Base-by-base conservation (phyloP, 2,329 filamentous ascomycete genomes). In the Colletotrichum sp. region DNA sequence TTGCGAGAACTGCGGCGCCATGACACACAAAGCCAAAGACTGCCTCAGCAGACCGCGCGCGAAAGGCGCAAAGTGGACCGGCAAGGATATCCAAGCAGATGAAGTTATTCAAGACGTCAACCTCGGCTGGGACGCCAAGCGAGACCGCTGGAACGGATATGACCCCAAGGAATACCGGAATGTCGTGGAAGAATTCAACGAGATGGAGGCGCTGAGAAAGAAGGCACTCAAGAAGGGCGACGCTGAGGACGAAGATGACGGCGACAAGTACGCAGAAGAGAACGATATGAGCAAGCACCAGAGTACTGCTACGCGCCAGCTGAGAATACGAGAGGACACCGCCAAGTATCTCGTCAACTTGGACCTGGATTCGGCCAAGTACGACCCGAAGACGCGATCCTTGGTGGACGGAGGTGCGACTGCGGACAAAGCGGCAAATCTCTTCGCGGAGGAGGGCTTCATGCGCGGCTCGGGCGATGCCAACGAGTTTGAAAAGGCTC, bases 61-160 rank as follows among this genome's bases (percentile, higher is more conserved):
- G 68, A 93, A 94, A 72, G 96, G 97, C 78, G 97, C 97, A 13
- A 96, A 94, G 83, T 98, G 94, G 92, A 98, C 96, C 0, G 97
- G 97, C 26, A 94, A 92, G 82, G 94, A 99, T 82, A 99, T 99
- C 71, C 94, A 98, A 83, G 95, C 96, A 34, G 98, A 99, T 83
- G 96, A 98, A 82, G 87, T 94, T 12, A 88, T 98, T 15, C 94
- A 98, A 82, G 93, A 98, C 71, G 93, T 99, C 18, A 92, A 95
- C 62, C 87, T 99, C 64, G 95, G 96, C 5, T 99, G 96, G 95
- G 98, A 99, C 84, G 97, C 97, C 26, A 99, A 99, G 88, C 91
- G 97, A 80, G 97, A 99, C 87, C 92, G 96, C 59, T 99, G 97
- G 96, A 98, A 98, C 83, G 96, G 96, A n/a, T 99, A 98, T 85